phyloP scores from a whole-genome alignment of 2,329 filamentous ascomycete genomes.

The Penicillium thymicola region DNA sequence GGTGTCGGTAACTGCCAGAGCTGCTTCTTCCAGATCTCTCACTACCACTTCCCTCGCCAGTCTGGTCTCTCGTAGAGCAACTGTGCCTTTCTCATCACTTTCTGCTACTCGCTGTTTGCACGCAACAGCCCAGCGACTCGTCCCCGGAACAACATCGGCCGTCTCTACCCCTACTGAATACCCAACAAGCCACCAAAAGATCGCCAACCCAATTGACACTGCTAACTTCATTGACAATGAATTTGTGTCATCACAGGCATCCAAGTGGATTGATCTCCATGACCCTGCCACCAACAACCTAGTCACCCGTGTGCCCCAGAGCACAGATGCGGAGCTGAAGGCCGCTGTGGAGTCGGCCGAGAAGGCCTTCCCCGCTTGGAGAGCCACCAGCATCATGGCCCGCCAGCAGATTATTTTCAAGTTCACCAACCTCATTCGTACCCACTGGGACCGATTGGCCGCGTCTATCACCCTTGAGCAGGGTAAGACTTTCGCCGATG shows the following conservation, averaged over 20 bases:
- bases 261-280: slow-evolving; percentile 62
- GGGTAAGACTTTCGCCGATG: slow-evolving; percentile 66
- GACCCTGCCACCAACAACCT: slow-evolving; percentile 66
- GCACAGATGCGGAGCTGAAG: slow-evolving; percentile 61
- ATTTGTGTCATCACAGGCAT: slow-evolving; percentile 56
- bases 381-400: slow-evolving; percentile 56
- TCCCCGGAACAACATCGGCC: slow-evolving; percentile 49
- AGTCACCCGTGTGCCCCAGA: slow-evolving; percentile 63
- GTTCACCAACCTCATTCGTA: slow-evolving; percentile 60
- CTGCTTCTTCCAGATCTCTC: slow-evolving; percentile 26
- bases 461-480: slow-evolving; percentile 66
- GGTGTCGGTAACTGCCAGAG: slow-evolving; percentile 25
- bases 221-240: slow-evolving; percentile 64
- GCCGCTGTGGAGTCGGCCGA: slow-evolving; percentile 61
- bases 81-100: slow-evolving; percentile 21
- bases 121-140: slow-evolving; percentile 53
- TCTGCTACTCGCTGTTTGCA: slow-evolving; percentile 44
- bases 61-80: slow-evolving; percentile 13
- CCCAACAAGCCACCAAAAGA: slow-evolving; percentile 55
- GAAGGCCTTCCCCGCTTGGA: slow-evolving; percentile 63
- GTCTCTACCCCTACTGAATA: slow-evolving; percentile 52
- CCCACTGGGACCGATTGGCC: slow-evolving; percentile 64
- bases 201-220: slow-evolving; percentile 56
- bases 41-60: slow-evolving; percentile 22
- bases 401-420: slow-evolving; percentile 66